A percentile compares a stretch with the other conserved stretches of the same genome.
Evolutionary conservation across 371 early-diverging fungal species (phyloP).

Genomic region (Mucor indicus): DNA sequence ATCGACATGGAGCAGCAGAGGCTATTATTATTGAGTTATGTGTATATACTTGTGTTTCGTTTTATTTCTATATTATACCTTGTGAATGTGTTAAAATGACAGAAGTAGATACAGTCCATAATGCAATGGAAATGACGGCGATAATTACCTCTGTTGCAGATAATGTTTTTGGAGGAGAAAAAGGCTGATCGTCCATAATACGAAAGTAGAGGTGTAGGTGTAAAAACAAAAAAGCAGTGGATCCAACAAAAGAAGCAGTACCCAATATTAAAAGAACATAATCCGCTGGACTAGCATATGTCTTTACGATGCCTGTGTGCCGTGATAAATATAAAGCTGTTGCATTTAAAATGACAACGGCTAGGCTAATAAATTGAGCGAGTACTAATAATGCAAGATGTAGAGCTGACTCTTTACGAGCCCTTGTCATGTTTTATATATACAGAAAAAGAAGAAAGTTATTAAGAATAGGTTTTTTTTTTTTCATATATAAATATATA

Average conservation of each 20-base stretch:
- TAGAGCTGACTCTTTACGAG: slow-evolving; percentile 19
- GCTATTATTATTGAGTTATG: not conserved
- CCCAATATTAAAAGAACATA: slow-evolving; percentile 13
- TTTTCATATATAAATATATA: not conserved
- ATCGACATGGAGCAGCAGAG: slow-evolving; percentile 5
- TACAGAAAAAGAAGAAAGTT: not conserved
- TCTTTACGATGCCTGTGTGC: slow-evolving; percentile 5
- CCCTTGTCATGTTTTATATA: slow-evolving; percentile 20
- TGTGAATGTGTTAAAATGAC: slow-evolving; percentile 15
- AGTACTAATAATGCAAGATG: slow-evolving; percentile 12
- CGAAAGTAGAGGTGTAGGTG: slow-evolving; percentile 13
- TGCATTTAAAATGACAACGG: slow-evolving; percentile 23
- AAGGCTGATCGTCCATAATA: slow-evolving; percentile 1
- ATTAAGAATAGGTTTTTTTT: not conserved
- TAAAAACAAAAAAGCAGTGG: slow-evolving; percentile 5
- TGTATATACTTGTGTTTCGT: not conserved
- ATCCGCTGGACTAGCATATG: slow-evolving; percentile 7
- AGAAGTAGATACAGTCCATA: slow-evolving; percentile 16
- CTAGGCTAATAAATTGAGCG: slow-evolving; percentile 18
- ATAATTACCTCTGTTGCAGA: slow-evolving; percentile 12
- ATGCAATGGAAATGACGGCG: slow-evolving; percentile 10
- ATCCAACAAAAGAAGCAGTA: slow-evolving; percentile 7
- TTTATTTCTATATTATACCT: not conserved
- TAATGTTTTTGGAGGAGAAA: slow-evolving; percentile 6
- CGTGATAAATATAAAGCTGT: slow-evolving; percentile 13